Base-by-base conservation (phyloP, 2,329 filamentous ascomycete genomes). In the Emmonsia crescens region DNA sequence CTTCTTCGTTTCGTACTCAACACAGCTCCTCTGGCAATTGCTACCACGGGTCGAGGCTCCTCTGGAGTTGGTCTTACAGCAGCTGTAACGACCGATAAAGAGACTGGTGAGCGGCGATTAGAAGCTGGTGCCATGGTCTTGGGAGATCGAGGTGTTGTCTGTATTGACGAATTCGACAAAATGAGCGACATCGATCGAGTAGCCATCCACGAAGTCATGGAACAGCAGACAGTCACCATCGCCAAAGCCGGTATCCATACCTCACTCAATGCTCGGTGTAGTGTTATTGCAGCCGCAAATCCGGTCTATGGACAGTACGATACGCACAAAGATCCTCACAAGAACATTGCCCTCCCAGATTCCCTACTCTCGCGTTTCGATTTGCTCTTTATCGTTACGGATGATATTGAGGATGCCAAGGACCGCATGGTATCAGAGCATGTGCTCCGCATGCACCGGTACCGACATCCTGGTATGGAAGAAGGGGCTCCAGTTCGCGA, bases 121-220 rank as follows among this genome's bases (percentile, higher is more conserved):
- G 94, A 99, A 77, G 94, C 94, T 19, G 94, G 94, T 83, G 94
- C 94, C 66, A 99, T 99, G 94, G 94, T 99, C 64, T 89, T 99
- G 71, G 94, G 87, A 65, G 94, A 99, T 74, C 88, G 94, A 65
- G 94, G 94, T 68, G 93, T 99, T 12, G 94, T 99, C 40, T 99
- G 94, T 79, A 99, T 99, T 67, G 94, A 99, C 73, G 94, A 99
- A 72, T 99, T 99, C 68, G 94, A 99, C 79, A 99, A 99, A 76
- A 99, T 99, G 94, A 96, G 91, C 62, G 94, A 99, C 72, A 88
- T 97, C 62, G 94, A 99, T 76, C 86, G 94, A 73, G 94, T 99
- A 3, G 94, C 94, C 55, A 99, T 99, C 68, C 94, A 99, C 83
- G 94, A 99, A 89, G 94, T 99, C 67, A 99, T 99, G 94, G 94